These are phyloP conservation scores for Bretschneidera sinensis DNA, from an alignment of 345 rosid species.

Conservation along the genomic window DNA sequence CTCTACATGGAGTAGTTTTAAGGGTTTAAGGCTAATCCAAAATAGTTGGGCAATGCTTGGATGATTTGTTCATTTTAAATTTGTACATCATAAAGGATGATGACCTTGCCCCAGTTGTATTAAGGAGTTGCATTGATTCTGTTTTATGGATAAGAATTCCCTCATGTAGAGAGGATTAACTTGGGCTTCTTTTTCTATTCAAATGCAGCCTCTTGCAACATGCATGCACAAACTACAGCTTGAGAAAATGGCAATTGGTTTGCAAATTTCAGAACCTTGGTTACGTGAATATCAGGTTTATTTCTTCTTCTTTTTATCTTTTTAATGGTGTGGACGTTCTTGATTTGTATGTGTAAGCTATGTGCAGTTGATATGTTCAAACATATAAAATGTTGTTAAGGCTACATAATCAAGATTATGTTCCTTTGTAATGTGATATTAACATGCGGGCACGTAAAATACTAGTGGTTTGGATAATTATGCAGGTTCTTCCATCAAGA, in stretches of 20 bases:
- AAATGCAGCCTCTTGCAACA: slow-evolving; percentile 64
- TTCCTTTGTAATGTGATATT: not conserved
- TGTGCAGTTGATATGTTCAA: not conserved
- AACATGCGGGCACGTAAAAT: no score
- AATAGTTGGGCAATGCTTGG: no score
- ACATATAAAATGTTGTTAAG: slow-evolving; percentile 2
- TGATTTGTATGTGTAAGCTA: not conserved
- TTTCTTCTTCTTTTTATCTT: not conserved
- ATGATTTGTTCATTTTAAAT: no score
- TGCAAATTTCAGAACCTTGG: slow-evolving; percentile 97
- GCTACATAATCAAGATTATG: not conserved
- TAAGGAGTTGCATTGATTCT: no score
- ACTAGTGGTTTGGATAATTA: not conserved
- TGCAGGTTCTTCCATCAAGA: slow-evolving; percentile 87
- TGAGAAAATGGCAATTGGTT: slow-evolving; percentile 71
- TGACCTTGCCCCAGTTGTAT: no score
- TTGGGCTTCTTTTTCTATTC: not conserved
- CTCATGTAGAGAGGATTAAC: no score
- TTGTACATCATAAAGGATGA: no score
- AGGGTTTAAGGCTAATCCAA: no score
- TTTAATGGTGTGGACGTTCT: not conserved
- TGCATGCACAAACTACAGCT: slow-evolving; percentile 90
- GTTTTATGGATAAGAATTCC: no score
- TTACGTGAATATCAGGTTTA: slow-evolving; percentile 88
- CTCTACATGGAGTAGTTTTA: no score